Evolutionary conservation across 2,329 filamentous ascomycete species (phyloP), one percentile per base, ranked within the genome.

Genomic region (Scorias spongiosa): DNA sequence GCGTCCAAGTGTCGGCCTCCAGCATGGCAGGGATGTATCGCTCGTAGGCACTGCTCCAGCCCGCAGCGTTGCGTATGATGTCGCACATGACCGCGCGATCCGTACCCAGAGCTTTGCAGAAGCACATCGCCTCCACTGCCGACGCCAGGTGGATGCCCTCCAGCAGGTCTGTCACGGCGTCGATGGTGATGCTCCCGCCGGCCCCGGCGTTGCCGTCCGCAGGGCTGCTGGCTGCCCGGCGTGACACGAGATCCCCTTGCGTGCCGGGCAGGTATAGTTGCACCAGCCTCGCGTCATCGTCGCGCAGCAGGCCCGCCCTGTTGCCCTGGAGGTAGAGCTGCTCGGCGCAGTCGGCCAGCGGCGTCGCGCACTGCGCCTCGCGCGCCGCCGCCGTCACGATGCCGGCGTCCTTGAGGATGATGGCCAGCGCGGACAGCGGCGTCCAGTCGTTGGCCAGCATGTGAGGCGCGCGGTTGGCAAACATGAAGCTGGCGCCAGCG

Each of bases 341-440:
- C 60, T 84, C 80, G 10, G 79, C 78, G 0, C 70, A 67, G 32
- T 70, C 71, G 44, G 72, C 74, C 55, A 84, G 71, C 0, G 76
- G 76, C 1, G 71, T 71, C 0, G 76, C 70, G 57, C 80, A 82
- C 26, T 66, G 65, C 43, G 66, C 62, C 37, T 73, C 64, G 15
- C 77, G 66, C 1, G 78, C 77, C 46, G 76, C 77, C 20, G 75
- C 72, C 1, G 79, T 83, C 57, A 84, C 81, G 60, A 84, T 84
- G 41, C 73, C 69, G 10, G 64, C 64, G 46, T 70, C 67, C 51
- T 70, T 70, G 11, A 67, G 49, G 34, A 70, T 70, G 46, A 70
- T 70, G 3, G 59, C 65, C 28, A 70, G 57, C 0, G 68, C 67
- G 47, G 65, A 45, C 54, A 63, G 50, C 0, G 67, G 65, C 36